These are phyloP conservation scores for Mycena galericulata DNA, from an alignment of 768 basidiomycete species.

Conservation along the genomic window DNA sequence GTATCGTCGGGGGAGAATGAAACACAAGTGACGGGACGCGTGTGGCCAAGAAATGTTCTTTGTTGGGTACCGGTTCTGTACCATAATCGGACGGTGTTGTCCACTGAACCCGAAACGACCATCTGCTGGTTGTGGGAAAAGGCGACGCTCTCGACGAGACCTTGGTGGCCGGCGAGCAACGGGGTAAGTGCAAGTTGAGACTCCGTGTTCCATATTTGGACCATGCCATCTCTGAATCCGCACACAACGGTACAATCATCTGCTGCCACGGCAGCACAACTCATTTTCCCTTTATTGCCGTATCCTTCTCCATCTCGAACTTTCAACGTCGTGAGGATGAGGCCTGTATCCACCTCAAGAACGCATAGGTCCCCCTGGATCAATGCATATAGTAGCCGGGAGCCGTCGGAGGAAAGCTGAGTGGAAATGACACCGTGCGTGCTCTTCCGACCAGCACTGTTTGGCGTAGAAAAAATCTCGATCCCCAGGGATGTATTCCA, in stretches of 20 bases:
- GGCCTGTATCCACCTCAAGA: neutral
- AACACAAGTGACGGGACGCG: neutral
- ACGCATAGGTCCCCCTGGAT: neutral
- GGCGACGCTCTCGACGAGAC: neutral
- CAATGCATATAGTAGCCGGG: neutral
- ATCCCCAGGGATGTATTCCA: neutral
- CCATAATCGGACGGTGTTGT: neutral
- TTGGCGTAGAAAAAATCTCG: neutral
- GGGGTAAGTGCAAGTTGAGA: neutral
- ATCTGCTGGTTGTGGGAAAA: slow-evolving; percentile 1
- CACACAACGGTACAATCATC: slow-evolving; percentile 12
- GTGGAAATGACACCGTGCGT: neutral
- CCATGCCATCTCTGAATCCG: slow-evolving; percentile 1
- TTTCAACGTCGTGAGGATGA: neutral
- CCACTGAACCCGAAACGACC: neutral
- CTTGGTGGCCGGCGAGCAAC: neutral
- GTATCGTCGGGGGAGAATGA: slow-evolving; percentile 1
- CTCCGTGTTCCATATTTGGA: slow-evolving; percentile 12
- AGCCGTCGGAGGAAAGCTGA: neutral
- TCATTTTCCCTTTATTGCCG: neutral
- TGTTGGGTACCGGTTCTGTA: neutral
- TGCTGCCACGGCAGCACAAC: neutral
- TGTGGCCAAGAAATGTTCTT: slow-evolving; percentile 6
- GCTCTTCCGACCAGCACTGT: neutral
- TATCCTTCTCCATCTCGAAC: neutral